Conservation (phyloP, 192 early-diverging fungal genomes). For the Geranomyces michiganensis region DNA sequence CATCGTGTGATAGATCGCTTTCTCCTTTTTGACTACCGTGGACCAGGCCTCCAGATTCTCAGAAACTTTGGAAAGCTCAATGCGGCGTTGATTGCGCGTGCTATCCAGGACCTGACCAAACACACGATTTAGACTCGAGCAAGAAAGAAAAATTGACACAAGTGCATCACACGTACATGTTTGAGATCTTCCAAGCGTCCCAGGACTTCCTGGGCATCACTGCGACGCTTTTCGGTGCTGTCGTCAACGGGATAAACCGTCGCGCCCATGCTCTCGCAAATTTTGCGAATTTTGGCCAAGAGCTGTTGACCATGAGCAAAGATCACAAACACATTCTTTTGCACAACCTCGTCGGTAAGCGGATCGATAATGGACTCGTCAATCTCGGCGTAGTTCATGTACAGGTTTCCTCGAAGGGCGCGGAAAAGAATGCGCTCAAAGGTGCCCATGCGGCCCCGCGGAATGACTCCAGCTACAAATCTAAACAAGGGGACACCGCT, state of each 20-base stretch:
- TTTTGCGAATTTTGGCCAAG: constrained; percentile 87
- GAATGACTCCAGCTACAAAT: constrained; percentile 95
- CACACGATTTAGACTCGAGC: neutral
- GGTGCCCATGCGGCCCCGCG: constrained; percentile 76
- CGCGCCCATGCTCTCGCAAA: constrained; percentile 93
- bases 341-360: constrained; percentile 78
- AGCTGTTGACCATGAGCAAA: constrained; percentile 96
- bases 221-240: constrained; percentile 80
- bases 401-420: constrained; percentile 94
- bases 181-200: constrained; percentile 87
- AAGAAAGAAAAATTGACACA: neutral
- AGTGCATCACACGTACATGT: constrained; percentile 29
- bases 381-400: constrained; percentile 94
- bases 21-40: constrained; percentile 93
- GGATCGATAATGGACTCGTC: constrained; percentile 94
- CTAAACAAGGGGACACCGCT: constrained; percentile 44
- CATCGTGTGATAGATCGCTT: constrained; percentile 95
- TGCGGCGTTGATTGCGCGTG: constrained; percentile 79
- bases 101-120: constrained; percentile 71
- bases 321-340: constrained; percentile 98
- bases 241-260: constrained; percentile 91
- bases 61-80: constrained; percentile 83
- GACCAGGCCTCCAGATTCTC: constrained; percentile 88
- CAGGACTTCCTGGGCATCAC: constrained; percentile 78
- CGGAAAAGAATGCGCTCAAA: constrained; percentile 98